Conservation (phyloP, 2,329 filamentous ascomycete species). For the Zasmidium citrigriseum region DNA sequence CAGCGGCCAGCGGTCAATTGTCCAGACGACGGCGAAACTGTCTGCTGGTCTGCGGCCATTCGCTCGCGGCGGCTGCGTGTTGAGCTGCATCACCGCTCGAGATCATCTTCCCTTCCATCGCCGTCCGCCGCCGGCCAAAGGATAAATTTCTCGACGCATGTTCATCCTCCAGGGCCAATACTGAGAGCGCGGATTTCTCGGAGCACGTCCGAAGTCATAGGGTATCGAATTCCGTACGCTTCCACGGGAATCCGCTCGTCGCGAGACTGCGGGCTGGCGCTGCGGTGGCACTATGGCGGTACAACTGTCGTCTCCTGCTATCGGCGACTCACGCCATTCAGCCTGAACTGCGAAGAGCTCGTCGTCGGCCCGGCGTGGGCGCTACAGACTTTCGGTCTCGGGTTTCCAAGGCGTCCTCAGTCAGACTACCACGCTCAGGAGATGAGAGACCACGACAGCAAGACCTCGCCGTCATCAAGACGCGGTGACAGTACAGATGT, state of each 20-base stretch:
- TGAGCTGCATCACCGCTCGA: neutral
- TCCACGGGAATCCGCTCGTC: neutral
- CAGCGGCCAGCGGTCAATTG: neutral
- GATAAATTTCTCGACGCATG: neutral
- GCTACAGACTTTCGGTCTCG: neutral
- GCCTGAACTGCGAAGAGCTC: too few species aligned
- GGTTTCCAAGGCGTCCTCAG: neutral
- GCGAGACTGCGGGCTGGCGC: neutral
- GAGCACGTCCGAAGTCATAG: neutral
- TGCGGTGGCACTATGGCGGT: neutral
- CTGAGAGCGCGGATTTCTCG: neutral
- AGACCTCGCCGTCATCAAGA: neutral
- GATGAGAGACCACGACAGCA: too few species aligned
- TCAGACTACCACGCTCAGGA: neutral
- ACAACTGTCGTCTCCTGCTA: neutral
- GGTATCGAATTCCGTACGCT: neutral
- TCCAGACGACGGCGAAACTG: neutral
- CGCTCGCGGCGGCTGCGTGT: neutral
- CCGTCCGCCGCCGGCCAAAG: too few species aligned
- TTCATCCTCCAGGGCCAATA: neutral
- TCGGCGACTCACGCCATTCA: neutral
- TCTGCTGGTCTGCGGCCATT: neutral
- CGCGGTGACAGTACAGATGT: neutral
- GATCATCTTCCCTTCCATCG: neutral
- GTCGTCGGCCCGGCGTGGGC: neutral